Percentiles rank a stretch among this genome's conserved stretches.
These are phyloP conservation scores for Nemania abortiva DNA, from an alignment of 2,329 filamentous ascomycete genomes.

Conservation along the genomic window DNA sequence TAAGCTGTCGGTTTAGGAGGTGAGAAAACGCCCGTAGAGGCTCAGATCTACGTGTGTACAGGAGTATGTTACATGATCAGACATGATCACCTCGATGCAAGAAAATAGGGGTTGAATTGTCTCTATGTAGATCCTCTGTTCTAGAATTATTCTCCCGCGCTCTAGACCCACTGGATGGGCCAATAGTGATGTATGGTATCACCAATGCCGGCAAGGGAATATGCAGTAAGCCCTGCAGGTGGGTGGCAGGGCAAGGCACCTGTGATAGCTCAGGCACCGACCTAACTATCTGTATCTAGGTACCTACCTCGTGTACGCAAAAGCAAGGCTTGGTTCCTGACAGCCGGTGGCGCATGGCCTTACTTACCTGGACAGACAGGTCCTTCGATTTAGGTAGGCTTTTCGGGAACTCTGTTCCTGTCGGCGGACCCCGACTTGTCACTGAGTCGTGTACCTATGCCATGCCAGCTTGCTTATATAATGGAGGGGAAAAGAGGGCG, in stretches of 20 bases:
- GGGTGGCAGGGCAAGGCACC: neutral
- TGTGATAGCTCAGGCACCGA: neutral
- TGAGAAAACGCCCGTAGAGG: neutral
- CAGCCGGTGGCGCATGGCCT: neutral
- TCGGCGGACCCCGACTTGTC: neutral
- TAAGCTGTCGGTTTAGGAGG: neutral
- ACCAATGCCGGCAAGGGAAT: neutral
- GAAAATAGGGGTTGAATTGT: no score
- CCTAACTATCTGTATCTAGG: no score
- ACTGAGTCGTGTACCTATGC: conserved; percentile 10
- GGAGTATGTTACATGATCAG: neutral
- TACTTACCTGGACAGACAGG: neutral
- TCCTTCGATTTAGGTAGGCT: neutral
- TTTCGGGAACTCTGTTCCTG: neutral
- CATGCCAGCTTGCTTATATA: no score
- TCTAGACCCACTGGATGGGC: neutral
- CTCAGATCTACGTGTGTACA: neutral
- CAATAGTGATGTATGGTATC: neutral
- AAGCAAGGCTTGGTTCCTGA: no score
- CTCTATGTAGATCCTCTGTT: conserved; percentile 23
- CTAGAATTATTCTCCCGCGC: conserved; percentile 18
- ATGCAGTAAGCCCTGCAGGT: neutral
- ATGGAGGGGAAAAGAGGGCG: neutral
- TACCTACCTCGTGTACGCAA: no score
- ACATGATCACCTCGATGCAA: neutral